Percentiles rank a stretch among this genome's conserved stretches.
phyloP scores from a whole-genome alignment of 768 basidiomycete genomes.

The Tricholoma saponaceum region DNA sequence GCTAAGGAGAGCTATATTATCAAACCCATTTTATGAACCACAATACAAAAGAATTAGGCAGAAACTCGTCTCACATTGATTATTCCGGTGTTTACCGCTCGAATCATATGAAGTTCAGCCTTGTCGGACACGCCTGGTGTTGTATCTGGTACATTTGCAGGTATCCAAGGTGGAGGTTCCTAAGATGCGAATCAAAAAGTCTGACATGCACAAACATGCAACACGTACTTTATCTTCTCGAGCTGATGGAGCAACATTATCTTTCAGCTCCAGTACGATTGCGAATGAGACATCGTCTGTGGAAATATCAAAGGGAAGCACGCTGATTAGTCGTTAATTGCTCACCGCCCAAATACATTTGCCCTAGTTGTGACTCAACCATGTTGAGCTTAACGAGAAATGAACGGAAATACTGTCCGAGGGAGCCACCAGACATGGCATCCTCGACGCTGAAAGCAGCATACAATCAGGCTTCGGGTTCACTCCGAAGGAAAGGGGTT shows the following conservation, averaged over 20 bases:
- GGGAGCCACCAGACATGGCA: constrained; percentile 59
- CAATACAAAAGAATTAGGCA: background rate
- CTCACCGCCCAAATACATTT: constrained; percentile 52
- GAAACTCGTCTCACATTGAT: constrained; percentile 52
- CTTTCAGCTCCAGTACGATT: constrained; percentile 76
- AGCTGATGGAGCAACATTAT: constrained; percentile 53
- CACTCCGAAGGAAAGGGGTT: background rate
- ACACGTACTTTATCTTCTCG: constrained; percentile 38
- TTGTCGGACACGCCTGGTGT: constrained; percentile 61
- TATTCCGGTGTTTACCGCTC: constrained; percentile 81
- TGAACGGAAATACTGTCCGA: constrained; percentile 77
- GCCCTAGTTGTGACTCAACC: constrained; percentile 69
- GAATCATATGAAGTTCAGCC: constrained; percentile 69
- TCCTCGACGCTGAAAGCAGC: constrained; percentile 54
- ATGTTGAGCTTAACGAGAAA: constrained; percentile 79
- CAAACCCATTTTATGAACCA: background rate
- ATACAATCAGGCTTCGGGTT: background rate
- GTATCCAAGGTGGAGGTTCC: constrained; percentile 79
- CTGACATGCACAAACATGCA: constrained; percentile 8
- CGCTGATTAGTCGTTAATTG: background rate
- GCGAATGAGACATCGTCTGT: constrained; percentile 75
- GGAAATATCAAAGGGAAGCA: background rate
- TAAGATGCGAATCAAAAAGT: constrained; percentile 17
- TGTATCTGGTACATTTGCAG: constrained; percentile 65
- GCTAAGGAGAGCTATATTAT: constrained; percentile 59